Evolutionary conservation across 2,329 filamentous ascomycete genomes (phyloP).

Genomic region (Elsinoe perseae): DNA sequence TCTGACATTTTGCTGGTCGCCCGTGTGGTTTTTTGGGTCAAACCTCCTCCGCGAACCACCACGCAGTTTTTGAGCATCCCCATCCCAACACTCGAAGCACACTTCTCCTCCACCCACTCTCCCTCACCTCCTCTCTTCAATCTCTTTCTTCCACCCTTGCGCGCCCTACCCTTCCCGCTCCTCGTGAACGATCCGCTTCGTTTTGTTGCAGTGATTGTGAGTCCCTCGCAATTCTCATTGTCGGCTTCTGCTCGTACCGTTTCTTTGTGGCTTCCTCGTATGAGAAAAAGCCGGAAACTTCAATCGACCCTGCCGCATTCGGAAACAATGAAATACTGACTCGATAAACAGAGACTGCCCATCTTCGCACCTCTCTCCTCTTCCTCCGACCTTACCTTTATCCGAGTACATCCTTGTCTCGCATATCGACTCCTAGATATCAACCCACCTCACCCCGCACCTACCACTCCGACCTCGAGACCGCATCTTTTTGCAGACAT

Average conservation of each 20-base stretch:
- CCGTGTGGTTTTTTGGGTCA: neutral
- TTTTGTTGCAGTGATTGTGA: neutral
- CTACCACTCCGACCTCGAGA: conserved; percentile 7
- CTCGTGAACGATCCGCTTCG: neutral
- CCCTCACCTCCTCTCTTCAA: neutral
- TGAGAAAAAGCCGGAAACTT: conserved; percentile 1
- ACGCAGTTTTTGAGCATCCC: conserved; percentile 12
- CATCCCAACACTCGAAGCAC: conserved; percentile 6
- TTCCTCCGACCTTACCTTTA: neutral
- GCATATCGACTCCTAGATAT: conserved; percentile 8
- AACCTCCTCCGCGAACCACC: conserved; percentile 9
- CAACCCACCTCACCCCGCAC: conserved; percentile 12
- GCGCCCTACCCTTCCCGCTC: neutral
- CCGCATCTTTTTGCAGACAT: conserved; percentile 15
- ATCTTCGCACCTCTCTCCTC: conserved; percentile 3
- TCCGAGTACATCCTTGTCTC: conserved; percentile 8
- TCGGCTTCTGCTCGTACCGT: neutral
- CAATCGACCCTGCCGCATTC: conserved; percentile 14
- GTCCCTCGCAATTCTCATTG: neutral
- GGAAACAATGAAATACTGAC: conserved; percentile 14
- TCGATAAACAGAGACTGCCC: conserved; percentile 6
- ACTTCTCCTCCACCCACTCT: conserved; percentile 9
- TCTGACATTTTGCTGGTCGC: neutral
- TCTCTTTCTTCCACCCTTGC: neutral
- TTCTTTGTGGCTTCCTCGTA: conserved; percentile 9